A percentile compares a stretch with the other conserved stretches of the same genome.
Evolutionary conservation across 2,329 filamentous ascomycete genomes (phyloP).

Genomic region (Escovopsis sp.): DNA sequence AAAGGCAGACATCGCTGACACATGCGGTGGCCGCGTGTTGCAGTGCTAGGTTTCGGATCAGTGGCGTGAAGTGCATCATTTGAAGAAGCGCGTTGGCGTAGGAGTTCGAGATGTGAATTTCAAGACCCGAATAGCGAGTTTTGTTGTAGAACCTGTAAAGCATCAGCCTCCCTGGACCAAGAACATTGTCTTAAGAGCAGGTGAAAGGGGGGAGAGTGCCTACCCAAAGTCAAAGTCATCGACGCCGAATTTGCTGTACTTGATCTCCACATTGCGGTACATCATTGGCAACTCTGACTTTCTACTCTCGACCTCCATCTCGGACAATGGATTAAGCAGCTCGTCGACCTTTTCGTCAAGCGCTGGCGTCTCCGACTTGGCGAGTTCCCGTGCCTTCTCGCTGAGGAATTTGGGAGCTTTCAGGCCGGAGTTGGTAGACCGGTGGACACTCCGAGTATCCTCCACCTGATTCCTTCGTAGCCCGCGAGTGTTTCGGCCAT

Average conservation of each 20-base stretch:
- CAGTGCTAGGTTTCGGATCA: constrained; percentile 75
- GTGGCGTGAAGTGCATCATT: constrained; percentile 77
- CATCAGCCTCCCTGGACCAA: too few species aligned
- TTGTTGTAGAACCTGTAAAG: constrained; percentile 73
- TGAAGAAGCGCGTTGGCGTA: constrained; percentile 90
- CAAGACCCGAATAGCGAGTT: constrained; percentile 77
- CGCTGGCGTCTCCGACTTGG: constrained; percentile 27
- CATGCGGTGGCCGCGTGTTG: constrained; percentile 81
- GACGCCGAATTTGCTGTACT: constrained; percentile 98
- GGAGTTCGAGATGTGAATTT: constrained; percentile 93
- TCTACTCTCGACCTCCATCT: constrained; percentile 55
- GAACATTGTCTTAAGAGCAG: constrained; percentile 7
- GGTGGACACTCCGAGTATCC: constrained; percentile 52
- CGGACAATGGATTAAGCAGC: constrained; percentile 48
- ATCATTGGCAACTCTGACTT: constrained; percentile 74
- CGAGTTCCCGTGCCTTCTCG: constrained; percentile 67
- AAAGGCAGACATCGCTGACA: constrained; percentile 64
- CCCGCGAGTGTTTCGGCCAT: constrained; percentile 61
- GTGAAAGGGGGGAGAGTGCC: not conserved
- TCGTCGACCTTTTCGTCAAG: constrained; percentile 37
- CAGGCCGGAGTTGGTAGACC: constrained; percentile 42
- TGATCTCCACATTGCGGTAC: constrained; percentile 92
- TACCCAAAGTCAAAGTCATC: constrained; percentile 97
- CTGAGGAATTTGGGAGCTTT: constrained; percentile 85
- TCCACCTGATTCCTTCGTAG: constrained; percentile 70